Percentiles rank a stretch among this genome's conserved stretches.
phyloP scores from a whole-genome alignment of 441 rosid species.

The Kokia cookei region DNA sequence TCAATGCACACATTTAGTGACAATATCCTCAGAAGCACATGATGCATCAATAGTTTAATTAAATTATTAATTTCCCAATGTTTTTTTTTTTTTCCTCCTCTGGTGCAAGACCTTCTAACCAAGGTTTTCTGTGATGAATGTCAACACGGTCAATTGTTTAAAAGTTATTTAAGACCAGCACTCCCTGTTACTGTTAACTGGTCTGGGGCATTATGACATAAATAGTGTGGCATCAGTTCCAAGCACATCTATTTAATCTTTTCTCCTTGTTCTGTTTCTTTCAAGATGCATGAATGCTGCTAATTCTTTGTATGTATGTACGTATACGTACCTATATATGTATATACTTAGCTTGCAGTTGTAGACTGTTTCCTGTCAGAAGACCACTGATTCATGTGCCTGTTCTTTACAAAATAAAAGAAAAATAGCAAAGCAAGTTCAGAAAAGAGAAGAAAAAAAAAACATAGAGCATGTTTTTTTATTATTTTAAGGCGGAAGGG shows the following conservation, averaged over 20 bases:
- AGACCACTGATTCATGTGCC: neutral
- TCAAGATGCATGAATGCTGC: neutral
- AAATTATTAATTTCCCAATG: constrained; percentile 6
- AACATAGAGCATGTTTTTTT: neutral
- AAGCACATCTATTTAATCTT: neutral
- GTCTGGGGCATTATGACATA: neutral
- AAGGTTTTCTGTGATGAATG: too few species aligned
- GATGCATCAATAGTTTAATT: constrained; percentile 16
- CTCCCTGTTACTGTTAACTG: constrained; percentile 12
- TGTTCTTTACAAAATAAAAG: neutral
- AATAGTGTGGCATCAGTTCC: constrained; percentile 2
- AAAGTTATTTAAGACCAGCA: neutral
- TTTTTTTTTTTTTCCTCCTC: neutral
- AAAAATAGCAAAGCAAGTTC: neutral
- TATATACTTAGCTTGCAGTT: neutral
- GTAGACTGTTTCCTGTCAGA: constrained; percentile 1
- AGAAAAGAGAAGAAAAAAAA: too few species aligned
- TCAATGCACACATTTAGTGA: constrained; percentile 34
- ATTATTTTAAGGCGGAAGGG: neutral
- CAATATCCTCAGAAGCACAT: constrained; percentile 27
- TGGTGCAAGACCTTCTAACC: neutral
- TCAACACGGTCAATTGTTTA: neutral
- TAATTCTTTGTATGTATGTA: neutral
- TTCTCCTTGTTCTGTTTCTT: neutral
- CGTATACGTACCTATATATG: neutral